Base-by-base conservation (phyloP, 139 green algal species). In the Chlorella ohadii region DNA sequence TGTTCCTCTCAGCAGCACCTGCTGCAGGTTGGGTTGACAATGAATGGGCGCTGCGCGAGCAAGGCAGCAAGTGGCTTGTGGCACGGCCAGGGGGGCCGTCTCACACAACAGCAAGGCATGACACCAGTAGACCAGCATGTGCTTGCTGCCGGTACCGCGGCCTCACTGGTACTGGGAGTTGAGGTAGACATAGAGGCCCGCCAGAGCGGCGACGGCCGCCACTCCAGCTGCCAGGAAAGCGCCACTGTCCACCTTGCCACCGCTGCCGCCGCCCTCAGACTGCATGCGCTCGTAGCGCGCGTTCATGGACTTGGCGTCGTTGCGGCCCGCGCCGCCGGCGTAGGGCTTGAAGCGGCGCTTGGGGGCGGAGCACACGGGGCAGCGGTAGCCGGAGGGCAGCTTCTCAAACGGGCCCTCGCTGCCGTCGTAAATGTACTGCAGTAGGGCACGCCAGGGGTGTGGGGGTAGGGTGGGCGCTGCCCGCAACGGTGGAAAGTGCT, bases 291-390 rank as follows among this genome's bases (percentile, higher is more conserved):
- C 64, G 15, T 38, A 85, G 36, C 84, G 74, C 4, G 51, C 17
- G 11, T 82, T 72, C 84, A 88, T 88, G 28, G 31, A 67, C 67
- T 86, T 86, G 20, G 44, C 1, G 51, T 89, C 79, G 51, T 86
- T 86, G 63, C 71, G 57, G 6, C 61, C 57, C 31, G 12, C 9
- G 61, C 17, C 63, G 57, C 78, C 70, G 27, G 68, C 63, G 27
- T 86, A 89, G 19, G 85, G n/a, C 85, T 89, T 84, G 85, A 89
- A 89, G 5, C 85, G 71, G 39, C 72, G 63, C 61, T 89, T 89
- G 41, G 79, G 79, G 7, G 85, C 68, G 28, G 34, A 56, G 85
- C 85, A 89, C 27, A 82, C 80, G 36, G 85, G 85, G 85, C 85
- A 89, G 41, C 66, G 73, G 63, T 44, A 64, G 7, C 19, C 22